These are phyloP conservation scores for Myxozyma lipomycoides DNA, from an alignment of 805 yeast species.

Conservation along the genomic window DNA sequence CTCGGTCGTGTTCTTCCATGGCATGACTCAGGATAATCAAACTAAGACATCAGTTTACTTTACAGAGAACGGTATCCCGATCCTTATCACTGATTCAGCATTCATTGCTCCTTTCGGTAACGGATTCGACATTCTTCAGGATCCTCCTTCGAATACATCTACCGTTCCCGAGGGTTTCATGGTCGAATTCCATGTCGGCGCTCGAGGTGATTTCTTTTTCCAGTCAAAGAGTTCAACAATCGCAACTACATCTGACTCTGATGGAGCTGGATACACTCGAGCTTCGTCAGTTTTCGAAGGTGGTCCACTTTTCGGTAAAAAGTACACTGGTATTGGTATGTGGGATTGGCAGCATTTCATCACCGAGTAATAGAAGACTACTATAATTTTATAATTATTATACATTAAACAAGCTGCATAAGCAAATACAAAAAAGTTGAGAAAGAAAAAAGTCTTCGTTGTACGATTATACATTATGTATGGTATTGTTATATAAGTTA, in stretches of 20 bases:
- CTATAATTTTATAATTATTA: background rate
- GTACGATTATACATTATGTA: no score
- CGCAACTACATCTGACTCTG: background rate
- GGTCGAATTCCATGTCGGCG: constrained; percentile 1
- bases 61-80: constrained; percentile 7
- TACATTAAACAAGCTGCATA: background rate
- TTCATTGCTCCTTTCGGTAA: constrained; percentile 2
- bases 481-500: no score
- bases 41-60: constrained; percentile 4
- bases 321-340: constrained; percentile 1
- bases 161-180: constrained; percentile 1
- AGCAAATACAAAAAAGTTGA: background rate
- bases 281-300: background rate
- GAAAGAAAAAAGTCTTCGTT: no score
- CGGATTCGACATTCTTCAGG: background rate
- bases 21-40: background rate
- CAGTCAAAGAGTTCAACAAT: background rate
- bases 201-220: constrained; percentile 1
- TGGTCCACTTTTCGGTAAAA: constrained; percentile 1
- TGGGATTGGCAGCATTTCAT: constrained; percentile 10
- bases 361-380: background rate
- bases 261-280: constrained; percentile 3
- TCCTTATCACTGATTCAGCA: background rate
- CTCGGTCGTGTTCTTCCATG: constrained; percentile 11
- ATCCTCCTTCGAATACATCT: constrained; percentile 1